Base-by-base conservation (phyloP, 2,329 filamentous ascomycete species). In the Fonsecaea multimorphosa region DNA sequence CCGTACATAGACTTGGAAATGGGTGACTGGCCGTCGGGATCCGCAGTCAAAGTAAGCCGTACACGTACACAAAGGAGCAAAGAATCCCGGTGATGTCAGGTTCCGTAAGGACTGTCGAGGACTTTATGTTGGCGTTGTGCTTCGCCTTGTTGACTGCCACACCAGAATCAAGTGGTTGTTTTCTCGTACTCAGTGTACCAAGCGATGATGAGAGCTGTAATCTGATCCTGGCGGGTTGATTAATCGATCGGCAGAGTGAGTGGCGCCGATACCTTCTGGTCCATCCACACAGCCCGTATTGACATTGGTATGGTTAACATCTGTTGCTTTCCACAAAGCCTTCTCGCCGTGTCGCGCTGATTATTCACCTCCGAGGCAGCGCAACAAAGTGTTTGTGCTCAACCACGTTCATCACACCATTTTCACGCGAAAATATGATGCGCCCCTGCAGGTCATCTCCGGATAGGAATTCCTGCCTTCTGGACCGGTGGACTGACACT, bases 391-490 rank as follows among this genome's bases (percentile, higher is more conserved):
- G 1, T 27, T 24, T 27, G 44, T 49, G 44, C 22, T 49, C 22
- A 24, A 24, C 22, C 44, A 49, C 19, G 4, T 24, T 22, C 44
- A 12, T 24, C 19, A 14, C 22, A 5, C 11, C 19, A 49, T 54
- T 32, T 54, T 12, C 24, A 1, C 11, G 9, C 31, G 14, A n/a
- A 54, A 32, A 54, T 14, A 54, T 22, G 27, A 54, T 11, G 44
- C 22, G 22, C 19, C 9, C 9, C 4, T 16, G 7, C 46, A 14
- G 14, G 16, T 75, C 80, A 90, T 83, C 85, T 84, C 72, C 87
- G 84, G 73, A 90, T 90, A 22, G 89, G 87, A 66, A 91, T 88
- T 49, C 83, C 84, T 71, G 86, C 83, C 65, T 78, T 77, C 58
- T 51, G 67, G 27, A 77, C 73, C 32, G 82, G 81, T 40, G 82